These are phyloP conservation scores for Lichtheimia ornata DNA, from an alignment of 371 early-diverging fungal species.

Conservation along the genomic window DNA sequence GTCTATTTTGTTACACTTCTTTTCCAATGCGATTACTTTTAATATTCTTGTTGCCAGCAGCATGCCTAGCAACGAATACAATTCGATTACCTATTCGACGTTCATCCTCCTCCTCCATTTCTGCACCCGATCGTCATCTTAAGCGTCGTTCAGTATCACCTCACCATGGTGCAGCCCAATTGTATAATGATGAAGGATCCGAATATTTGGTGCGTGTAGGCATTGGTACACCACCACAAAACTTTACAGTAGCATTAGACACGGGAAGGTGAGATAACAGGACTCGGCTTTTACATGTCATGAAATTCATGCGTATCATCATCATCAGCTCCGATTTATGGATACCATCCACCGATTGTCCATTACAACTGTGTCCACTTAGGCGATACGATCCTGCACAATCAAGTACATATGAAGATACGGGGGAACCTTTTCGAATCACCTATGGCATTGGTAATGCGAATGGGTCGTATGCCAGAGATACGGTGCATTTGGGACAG, in stretches of 20 bases:
- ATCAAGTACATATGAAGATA: constrained; percentile 52
- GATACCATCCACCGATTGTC: constrained; percentile 36
- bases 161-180: neutral
- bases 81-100: constrained; percentile 6
- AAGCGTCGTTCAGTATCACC: neutral
- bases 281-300: neutral
- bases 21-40: neutral
- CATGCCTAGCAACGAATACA: constrained; percentile 1
- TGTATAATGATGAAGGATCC: constrained; percentile 32
- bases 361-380: constrained; percentile 21
- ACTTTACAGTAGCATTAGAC: constrained; percentile 34
- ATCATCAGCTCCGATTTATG: constrained; percentile 54
- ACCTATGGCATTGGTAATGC: constrained; percentile 64
- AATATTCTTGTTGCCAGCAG: neutral
- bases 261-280: constrained; percentile 34
- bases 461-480: constrained; percentile 57
- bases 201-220: constrained; percentile 25
- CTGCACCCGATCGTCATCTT: neutral
- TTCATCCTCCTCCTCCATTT: too few species aligned
- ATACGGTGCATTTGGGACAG: constrained; percentile 50
- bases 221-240: constrained; percentile 36
- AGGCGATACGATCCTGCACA: constrained; percentile 45
- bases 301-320: neutral
- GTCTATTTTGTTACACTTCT: neutral
- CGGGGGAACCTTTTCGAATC: constrained; percentile 51